Conservation (phyloP, 148 eudicot species). For the Camellia japonica region DNA sequence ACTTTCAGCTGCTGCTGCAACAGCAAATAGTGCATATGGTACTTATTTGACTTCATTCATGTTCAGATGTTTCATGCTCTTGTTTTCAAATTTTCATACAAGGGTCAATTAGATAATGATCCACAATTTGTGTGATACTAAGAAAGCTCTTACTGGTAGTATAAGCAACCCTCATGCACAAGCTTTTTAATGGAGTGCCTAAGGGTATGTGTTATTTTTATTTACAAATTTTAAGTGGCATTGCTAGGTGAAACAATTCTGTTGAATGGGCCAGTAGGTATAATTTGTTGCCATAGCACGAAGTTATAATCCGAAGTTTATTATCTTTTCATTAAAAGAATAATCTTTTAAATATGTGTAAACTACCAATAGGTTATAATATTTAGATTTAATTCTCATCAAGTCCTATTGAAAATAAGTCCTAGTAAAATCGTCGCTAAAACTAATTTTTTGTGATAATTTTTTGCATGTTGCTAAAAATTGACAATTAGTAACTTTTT, state of each 20-base stretch:
- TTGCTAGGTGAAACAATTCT: not conserved
- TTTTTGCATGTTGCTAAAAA: no score
- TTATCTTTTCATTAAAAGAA: not conserved
- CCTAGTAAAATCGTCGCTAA: no score
- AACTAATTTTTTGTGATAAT: no score
- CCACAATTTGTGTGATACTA: not conserved
- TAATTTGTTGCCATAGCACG: not conserved
- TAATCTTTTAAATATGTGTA: no score
- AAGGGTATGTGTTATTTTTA: not conserved
- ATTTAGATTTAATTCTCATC: no score
- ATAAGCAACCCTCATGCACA: not conserved
- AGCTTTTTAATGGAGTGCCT: not conserved
- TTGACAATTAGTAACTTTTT: no score
- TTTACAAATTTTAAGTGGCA: not conserved
- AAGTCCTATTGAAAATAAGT: no score
- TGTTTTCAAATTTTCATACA: not conserved
- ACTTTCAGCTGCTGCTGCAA: slow-evolving; percentile 95
- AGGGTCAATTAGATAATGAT: not conserved
- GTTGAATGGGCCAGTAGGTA: not conserved
- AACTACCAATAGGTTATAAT: no score
- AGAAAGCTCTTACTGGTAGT: not conserved
- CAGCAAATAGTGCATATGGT: slow-evolving; percentile 91
- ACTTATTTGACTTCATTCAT: slow-evolving; percentile 15
- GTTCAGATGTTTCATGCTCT: not conserved
- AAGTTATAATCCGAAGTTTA: not conserved